phyloP scores from a whole-genome alignment of 2,329 filamentous ascomycete species.

The Meredithiella fracta region DNA sequence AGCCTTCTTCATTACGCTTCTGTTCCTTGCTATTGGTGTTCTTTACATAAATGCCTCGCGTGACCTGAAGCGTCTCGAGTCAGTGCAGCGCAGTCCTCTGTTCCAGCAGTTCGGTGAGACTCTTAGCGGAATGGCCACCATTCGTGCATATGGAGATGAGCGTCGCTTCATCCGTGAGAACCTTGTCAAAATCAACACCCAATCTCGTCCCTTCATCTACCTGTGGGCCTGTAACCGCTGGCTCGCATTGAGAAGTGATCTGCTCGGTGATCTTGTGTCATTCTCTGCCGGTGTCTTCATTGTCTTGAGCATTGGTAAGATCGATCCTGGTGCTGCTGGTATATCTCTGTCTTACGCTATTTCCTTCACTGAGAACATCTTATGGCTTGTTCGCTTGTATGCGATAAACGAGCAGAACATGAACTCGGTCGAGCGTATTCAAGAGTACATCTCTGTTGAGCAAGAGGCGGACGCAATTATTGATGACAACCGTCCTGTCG shows the following conservation, averaged over 20 bases:
- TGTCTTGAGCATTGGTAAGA: conserved; percentile 60
- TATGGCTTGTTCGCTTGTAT: conserved; percentile 92
- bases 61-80: conserved; percentile 88
- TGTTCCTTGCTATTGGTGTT: conserved; percentile 69
- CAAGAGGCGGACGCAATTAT: conserved; percentile 73
- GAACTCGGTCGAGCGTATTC: conserved; percentile 95
- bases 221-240: conserved; percentile 94
- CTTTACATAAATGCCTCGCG: conserved; percentile 90
- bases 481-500: conserved; percentile 58
- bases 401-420: conserved; percentile 96
- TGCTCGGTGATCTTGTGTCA: conserved; percentile 76
- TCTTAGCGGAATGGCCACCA: conserved; percentile 83
- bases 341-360: conserved; percentile 91
- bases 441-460: conserved; percentile 92
- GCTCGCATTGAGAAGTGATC: conserved; percentile 83
- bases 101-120: conserved; percentile 99
- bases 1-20: conserved; percentile 62
- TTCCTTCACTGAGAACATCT: conserved; percentile 87
- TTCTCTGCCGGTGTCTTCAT: conserved; percentile 92
- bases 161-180: conserved; percentile 89
- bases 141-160: conserved; percentile 90
- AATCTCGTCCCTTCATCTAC: conserved; percentile 87
- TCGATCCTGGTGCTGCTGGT: conserved; percentile 84
- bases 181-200: conserved; percentile 69
- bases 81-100: conserved; percentile 79